phyloP scores from a whole-genome alignment of 1,139 yeast species.

The Pichia terricola region DNA sequence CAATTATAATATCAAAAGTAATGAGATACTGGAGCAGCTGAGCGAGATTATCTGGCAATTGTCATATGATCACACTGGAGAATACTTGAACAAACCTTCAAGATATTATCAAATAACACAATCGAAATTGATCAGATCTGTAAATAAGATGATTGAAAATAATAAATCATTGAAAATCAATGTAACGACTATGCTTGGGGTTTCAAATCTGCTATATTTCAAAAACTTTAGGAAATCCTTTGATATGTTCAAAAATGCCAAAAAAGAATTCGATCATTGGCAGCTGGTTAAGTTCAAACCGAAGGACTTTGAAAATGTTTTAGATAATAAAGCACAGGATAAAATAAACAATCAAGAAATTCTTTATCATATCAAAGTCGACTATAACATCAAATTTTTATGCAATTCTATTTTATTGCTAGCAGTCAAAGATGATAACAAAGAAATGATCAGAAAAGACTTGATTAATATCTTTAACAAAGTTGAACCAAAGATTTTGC shows the following conservation, averaged over 20 bases:
- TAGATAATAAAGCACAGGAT: neutral
- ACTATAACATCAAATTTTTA: conserved; percentile 20
- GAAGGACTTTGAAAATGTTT: conserved; percentile 21
- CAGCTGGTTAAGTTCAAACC: conserved; percentile 23
- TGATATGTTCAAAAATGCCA: conserved; percentile 21
- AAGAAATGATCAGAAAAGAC: conserved; percentile 11
- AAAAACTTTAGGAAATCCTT: conserved; percentile 16
- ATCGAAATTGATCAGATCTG: conserved; percentile 15
- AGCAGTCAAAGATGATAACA: conserved; percentile 9
- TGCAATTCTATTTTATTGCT: conserved; percentile 21
- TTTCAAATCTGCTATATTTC: conserved; percentile 19
- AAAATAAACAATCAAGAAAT: neutral
- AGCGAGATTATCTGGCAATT: conserved; percentile 23
- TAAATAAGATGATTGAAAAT: conserved; percentile 14
- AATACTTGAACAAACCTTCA: conserved; percentile 15
- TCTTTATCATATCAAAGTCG: conserved; percentile 14
- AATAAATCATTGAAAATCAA: conserved; percentile 14
- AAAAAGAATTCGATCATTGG: conserved; percentile 24
- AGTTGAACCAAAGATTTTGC: conserved; percentile 14
- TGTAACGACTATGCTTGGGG: conserved; percentile 21
- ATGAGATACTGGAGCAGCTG: conserved; percentile 15
- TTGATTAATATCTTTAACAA: conserved; percentile 12
- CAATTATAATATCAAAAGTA: conserved; percentile 7
- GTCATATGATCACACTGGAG: conserved; percentile 22
- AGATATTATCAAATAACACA: conserved; percentile 18